These are phyloP conservation scores for Salix viminalis DNA, from an alignment of 345 rosid species.

Conservation along the genomic window DNA sequence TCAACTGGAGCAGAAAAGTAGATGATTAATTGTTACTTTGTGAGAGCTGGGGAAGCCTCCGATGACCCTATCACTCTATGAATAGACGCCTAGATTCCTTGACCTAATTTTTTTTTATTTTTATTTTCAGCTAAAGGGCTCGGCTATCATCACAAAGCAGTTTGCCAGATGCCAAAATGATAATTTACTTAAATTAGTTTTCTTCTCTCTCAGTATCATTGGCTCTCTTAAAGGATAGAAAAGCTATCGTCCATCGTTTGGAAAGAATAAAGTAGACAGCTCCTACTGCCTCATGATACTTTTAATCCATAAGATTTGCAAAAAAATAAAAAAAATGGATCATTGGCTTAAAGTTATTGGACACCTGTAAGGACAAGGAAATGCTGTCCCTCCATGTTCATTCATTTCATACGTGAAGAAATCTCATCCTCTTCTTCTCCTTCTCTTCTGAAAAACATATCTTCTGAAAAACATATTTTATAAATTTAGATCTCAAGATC, in stretches of 20 bases:
- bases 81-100: constrained; percentile 29
- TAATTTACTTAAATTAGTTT: constrained; percentile 38
- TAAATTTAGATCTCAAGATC: no score
- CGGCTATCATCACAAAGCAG: constrained; percentile 29
- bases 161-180: constrained; percentile 33
- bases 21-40: neutral
- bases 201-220: constrained; percentile 16
- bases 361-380: neutral
- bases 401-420: no score
- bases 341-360: constrained; percentile 11
- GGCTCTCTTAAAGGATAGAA: constrained; percentile 18
- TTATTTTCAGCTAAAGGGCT: constrained; percentile 16
- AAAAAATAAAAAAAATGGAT: neutral
- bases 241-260: constrained; percentile 13
- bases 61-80: constrained; percentile 4
- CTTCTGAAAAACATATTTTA: no score
- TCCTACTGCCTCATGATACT: constrained; percentile 16
- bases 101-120: neutral
- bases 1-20: neutral
- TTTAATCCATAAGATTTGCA: constrained; percentile 21
- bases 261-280: constrained; percentile 25
- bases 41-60: neutral
- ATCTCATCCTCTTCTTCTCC: no score
- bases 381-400: no score
- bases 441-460: no score